A percentile compares a stretch with the other conserved stretches of the same genome.
These are phyloP conservation scores for Penicillium bovifimosum DNA, from an alignment of 495 filamentous ascomycete genomes.

Conservation along the genomic window DNA sequence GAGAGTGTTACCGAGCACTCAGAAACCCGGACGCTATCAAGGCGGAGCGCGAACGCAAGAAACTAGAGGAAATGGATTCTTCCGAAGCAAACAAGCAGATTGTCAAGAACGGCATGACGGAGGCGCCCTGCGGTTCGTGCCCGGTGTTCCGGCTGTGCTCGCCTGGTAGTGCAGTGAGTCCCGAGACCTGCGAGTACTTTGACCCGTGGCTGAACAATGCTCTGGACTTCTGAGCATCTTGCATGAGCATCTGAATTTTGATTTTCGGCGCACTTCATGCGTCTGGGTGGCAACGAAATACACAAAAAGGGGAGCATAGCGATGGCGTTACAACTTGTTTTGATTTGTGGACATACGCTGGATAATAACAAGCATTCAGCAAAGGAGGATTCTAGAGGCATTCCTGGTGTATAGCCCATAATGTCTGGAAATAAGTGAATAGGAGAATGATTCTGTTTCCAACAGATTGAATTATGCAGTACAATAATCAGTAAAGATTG, in stretches of 20 bases:
- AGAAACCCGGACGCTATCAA: slow-evolving; percentile 37
- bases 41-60: slow-evolving; percentile 37
- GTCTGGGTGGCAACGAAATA: slow-evolving; percentile 8
- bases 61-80: slow-evolving; percentile 26
- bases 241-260: not conserved
- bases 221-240: slow-evolving; percentile 30
- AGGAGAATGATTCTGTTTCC: slow-evolving; percentile 1
- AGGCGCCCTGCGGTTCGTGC: slow-evolving; percentile 85
- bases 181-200: slow-evolving; percentile 88
- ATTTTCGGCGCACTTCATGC: slow-evolving; percentile 6
- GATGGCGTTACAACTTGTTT: slow-evolving; percentile 35
- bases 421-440: not conserved
- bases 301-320: slow-evolving; percentile 32
- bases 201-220: slow-evolving; percentile 62
- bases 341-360: slow-evolving; percentile 12
- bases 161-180: slow-evolving; percentile 80
- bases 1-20: slow-evolving; percentile 48
- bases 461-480: not conserved
- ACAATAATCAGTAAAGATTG: not conserved
- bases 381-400: not conserved
- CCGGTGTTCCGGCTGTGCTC: slow-evolving; percentile 92
- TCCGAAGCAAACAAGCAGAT: slow-evolving; percentile 14
- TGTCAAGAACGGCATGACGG: slow-evolving; percentile 66
- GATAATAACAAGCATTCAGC: not conserved
- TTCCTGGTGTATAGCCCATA: not conserved